Conservation (phyloP, 148 eudicot species). For the Diospyros kaki region DNA sequence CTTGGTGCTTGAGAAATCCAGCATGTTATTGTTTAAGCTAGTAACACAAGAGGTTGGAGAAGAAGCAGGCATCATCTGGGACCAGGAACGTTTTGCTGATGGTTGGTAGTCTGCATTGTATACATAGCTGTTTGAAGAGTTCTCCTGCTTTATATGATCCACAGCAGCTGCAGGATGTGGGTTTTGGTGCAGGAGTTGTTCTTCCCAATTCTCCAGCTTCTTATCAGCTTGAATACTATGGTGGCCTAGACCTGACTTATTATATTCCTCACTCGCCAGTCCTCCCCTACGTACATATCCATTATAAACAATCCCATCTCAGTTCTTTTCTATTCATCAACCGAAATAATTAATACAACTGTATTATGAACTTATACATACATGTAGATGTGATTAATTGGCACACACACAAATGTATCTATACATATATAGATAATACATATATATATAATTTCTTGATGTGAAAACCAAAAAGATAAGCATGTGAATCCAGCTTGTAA, state of each 20-base stretch:
- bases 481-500: conserved; percentile 1
- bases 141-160: conserved; percentile 48
- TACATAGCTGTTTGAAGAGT: conserved; percentile 26
- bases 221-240: conserved; percentile 16
- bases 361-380: background rate
- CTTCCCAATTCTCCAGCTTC: conserved; percentile 62
- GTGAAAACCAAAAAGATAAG: background rate
- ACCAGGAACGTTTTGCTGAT: conserved; percentile 33
- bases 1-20: conserved; percentile 49
- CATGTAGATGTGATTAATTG: background rate
- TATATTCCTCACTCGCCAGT: conserved; percentile 45
- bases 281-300: conserved; percentile 39
- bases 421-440: background rate
- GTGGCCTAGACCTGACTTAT: conserved; percentile 24
- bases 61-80: conserved; percentile 49
- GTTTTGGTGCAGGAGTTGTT: conserved; percentile 34
- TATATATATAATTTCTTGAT: background rate
- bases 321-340: background rate
- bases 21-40: conserved; percentile 42
- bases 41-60: conserved; percentile 81
- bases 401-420: no score
- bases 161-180: conserved; percentile 10
- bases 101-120: conserved; percentile 20
- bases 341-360: background rate
- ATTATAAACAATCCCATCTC: background rate